Base-by-base conservation (phyloP, 495 filamentous ascomycete species). In the Cenococcum geophilum region DNA sequence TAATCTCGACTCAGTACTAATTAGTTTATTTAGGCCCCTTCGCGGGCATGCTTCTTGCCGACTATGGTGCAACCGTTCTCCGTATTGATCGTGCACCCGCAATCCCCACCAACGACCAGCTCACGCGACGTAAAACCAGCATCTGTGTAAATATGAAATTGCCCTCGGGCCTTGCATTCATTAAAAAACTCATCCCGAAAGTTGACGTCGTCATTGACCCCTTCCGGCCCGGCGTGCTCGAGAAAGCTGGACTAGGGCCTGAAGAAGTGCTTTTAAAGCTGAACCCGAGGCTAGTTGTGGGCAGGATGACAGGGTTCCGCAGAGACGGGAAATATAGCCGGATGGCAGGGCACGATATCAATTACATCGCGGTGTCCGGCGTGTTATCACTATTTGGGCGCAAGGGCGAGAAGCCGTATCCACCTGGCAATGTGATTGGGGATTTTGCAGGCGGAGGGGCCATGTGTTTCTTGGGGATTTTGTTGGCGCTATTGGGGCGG, bases 281-380 rank as follows among this genome's bases (percentile, higher is more conserved):
- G 1, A 96, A 96, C 67, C 86, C 86, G n/a, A 79, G 86, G 1
- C 75, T 97, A 1, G 82, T 97, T 54, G 84, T 95, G 47, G 89
- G 81, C 5, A 86, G 92, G 16, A 82, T 97, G 77, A 92, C 91
- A 5, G 92, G 92, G 0, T 96, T 96, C 71, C 80, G 92, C 5
- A 81, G 91, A 23, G 89, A 92, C 68, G 91, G 92, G 0, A 85
- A 84, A 64, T 97, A 95, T 73, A 82, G 81, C 45, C 68, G 77
- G 60, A 96, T 96, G 91, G 92, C 92, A 0, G 92, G 92, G n/a
- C 92, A 97, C 66, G 92, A 97, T 71, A 96, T 97, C 71, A 97
- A 97, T 69, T 97, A 96, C 73, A 85, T 97, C 22, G 88, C 92
- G 36, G 89, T 95, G 0, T 88, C 86, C 1, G 92, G 92, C 0